Conservation (phyloP, 2,329 filamentous ascomycete genomes). For the Cladobotryum protrusum region DNA sequence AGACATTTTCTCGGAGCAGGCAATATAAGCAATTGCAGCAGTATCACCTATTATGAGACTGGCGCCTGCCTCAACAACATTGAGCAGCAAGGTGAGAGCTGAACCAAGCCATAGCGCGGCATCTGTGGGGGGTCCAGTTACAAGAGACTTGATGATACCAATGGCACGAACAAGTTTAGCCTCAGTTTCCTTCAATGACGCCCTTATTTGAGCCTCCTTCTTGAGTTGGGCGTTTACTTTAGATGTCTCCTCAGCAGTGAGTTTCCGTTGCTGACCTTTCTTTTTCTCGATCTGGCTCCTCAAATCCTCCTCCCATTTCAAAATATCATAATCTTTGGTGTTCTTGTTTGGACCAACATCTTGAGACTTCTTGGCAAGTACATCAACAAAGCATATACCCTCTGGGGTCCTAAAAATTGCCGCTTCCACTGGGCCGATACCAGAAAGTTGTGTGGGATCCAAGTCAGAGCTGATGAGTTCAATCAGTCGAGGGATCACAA, state of each 20-base stretch:
- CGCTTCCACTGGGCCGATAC: constrained; percentile 78
- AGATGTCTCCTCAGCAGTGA: constrained; percentile 78
- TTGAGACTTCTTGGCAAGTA: constrained; percentile 75
- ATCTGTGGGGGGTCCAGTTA: constrained; percentile 82
- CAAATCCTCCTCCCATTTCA: constrained; percentile 96
- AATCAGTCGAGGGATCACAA: constrained; percentile 70
- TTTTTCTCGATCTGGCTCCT: constrained; percentile 83
- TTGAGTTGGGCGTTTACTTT: constrained; percentile 88
- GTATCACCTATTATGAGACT: constrained; percentile 74
- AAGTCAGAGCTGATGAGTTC: constrained; percentile 69
- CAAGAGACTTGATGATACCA: constrained; percentile 76
- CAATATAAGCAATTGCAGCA: constrained; percentile 71
- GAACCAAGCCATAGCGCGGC: constrained; percentile 81
- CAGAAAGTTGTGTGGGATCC: constrained; percentile 59
- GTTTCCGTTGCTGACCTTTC: constrained; percentile 84
- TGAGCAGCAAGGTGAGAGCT: constrained; percentile 67
- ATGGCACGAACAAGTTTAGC: constrained; percentile 73
- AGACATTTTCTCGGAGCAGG: constrained; percentile 70
- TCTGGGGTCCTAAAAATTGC: constrained; percentile 90
- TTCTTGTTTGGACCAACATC: constrained; percentile 74
- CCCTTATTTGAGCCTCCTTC: constrained; percentile 76
- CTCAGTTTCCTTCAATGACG: constrained; percentile 62
- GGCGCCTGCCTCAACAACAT: constrained; percentile 72
- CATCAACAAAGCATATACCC: constrained; percentile 82
- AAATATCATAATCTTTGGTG: constrained; percentile 86